phyloP scores from a whole-genome alignment of 2,329 filamentous ascomycete species.

The Tolypocladium guangdongense region DNA sequence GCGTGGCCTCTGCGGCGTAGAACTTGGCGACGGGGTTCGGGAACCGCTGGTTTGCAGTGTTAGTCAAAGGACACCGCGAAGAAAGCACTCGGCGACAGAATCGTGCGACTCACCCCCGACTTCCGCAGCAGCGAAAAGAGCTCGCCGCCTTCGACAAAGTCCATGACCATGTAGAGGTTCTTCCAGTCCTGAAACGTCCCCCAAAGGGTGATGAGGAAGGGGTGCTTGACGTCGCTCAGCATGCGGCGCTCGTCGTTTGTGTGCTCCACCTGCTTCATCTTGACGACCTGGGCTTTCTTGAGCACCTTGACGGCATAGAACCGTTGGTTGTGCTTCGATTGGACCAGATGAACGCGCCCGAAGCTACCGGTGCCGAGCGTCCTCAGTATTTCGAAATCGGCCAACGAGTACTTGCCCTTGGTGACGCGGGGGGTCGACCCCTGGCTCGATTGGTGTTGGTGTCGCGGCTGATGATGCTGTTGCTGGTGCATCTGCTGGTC shows the following conservation, averaged over 20 bases:
- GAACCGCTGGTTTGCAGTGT: slow-evolving; percentile 58
- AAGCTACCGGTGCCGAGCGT: slow-evolving; percentile 96
- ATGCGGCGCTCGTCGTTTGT: slow-evolving; percentile 96
- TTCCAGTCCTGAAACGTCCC: slow-evolving; percentile 93
- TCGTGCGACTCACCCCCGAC: slow-evolving; percentile 55
- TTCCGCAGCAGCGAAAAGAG: slow-evolving; percentile 91
- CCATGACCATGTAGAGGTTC: slow-evolving; percentile 99
- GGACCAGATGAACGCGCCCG: slow-evolving; percentile 88
- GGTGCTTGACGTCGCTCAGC: slow-evolving; percentile 94
- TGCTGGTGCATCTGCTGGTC: slow-evolving; percentile 13
- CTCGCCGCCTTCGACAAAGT: slow-evolving; percentile 97
- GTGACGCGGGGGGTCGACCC: slow-evolving; percentile 51
- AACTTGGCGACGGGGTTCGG: slow-evolving; percentile 98
- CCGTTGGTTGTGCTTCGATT: slow-evolving; percentile 94
- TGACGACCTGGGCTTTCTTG: slow-evolving; percentile 97
- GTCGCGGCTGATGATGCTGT: slow-evolving; percentile 16
- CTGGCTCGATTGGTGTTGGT: slow-evolving; percentile 22
- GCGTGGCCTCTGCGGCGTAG: slow-evolving; percentile 92
- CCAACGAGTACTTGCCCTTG: slow-evolving; percentile 93
- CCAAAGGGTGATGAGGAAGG: slow-evolving; percentile 96
- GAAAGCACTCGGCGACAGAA: background rate
- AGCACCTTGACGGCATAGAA: slow-evolving; percentile 98
- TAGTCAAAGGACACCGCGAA: background rate
- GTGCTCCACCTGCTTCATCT: slow-evolving; percentile 99
- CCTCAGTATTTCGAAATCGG: slow-evolving; percentile 79